Conservation (phyloP, 2,329 filamentous ascomycete species). For the Metarhizium robertsii region DNA sequence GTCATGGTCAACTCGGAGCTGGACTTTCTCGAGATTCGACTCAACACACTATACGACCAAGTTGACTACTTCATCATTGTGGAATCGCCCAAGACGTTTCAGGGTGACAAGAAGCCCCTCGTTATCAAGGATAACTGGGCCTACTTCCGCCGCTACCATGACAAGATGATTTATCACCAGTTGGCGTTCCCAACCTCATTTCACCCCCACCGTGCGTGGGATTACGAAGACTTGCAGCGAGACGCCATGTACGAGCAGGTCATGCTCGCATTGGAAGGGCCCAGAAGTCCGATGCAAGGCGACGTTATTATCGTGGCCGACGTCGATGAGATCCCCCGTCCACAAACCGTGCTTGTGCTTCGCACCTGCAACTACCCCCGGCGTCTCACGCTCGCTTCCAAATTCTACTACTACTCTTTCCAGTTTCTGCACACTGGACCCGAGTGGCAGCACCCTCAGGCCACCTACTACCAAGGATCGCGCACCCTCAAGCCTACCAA, state of each 20-base stretch:
- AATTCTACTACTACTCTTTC: conserved; percentile 50
- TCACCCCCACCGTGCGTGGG: conserved; percentile 33
- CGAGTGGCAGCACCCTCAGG: conserved; percentile 50
- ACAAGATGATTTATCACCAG: conserved; percentile 53
- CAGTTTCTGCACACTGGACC: conserved; percentile 34
- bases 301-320: conserved; percentile 53
- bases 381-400: conserved; percentile 39
- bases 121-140: conserved; percentile 41
- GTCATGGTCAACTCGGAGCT: conserved; percentile 55
- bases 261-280: conserved; percentile 36
- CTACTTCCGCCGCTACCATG: conserved; percentile 40
- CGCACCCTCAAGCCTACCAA: conserved; percentile 44
- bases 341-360: conserved; percentile 37
- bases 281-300: conserved; percentile 30
- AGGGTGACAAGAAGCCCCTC: conserved; percentile 44
- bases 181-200: conserved; percentile 35
- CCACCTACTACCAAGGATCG: conserved; percentile 38
- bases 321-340: conserved; percentile 50
- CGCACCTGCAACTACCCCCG: conserved; percentile 42
- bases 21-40: conserved; percentile 56
- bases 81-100: conserved; percentile 51
- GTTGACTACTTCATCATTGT: conserved; percentile 60
- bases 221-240: conserved; percentile 41
- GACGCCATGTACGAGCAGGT: conserved; percentile 50
- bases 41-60: conserved; percentile 45